Percentiles rank a stretch among this genome's conserved stretches.
Conservation (phyloP, 2,329 filamentous ascomycete genomes). For the Ascocoryne sarcoides region DNA sequence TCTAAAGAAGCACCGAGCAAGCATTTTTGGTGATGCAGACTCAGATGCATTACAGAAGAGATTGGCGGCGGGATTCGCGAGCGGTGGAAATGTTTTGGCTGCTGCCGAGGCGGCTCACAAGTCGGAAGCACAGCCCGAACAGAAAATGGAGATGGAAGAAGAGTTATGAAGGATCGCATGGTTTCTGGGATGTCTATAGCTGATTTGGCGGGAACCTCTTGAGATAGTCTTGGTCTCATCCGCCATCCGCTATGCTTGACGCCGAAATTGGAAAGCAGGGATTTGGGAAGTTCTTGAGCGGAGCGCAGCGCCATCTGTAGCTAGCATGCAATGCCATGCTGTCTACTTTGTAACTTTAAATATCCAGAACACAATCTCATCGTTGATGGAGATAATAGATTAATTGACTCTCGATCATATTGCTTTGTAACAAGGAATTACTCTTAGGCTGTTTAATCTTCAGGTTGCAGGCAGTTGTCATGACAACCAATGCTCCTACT, state of each 20-base stretch:
- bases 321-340: background rate
- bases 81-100: slow-evolving; percentile 19
- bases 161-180: slow-evolving; percentile 20
- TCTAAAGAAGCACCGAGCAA: slow-evolving; percentile 66
- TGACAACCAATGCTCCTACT: too few relatives aligned
- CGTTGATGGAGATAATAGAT: too few relatives aligned
- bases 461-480: too few relatives aligned
- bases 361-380: background rate
- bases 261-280: background rate
- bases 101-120: slow-evolving; percentile 25
- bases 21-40: slow-evolving; percentile 42
- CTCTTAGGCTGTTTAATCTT: too few relatives aligned
- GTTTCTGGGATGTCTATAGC: background rate
- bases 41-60: slow-evolving; percentile 29
- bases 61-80: slow-evolving; percentile 18
- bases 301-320: background rate
- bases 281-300: background rate
- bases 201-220: background rate
- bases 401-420: too few relatives aligned
- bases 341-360: background rate
- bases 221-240: background rate
- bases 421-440: too few relatives aligned
- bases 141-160: slow-evolving; percentile 19
- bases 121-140: slow-evolving; percentile 10
- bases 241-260: background rate